Percentiles rank a stretch among this genome's conserved stretches.
These are phyloP conservation scores for Fusarium verrucosum DNA, from an alignment of 2,329 filamentous ascomycete species.

Conservation along the genomic window DNA sequence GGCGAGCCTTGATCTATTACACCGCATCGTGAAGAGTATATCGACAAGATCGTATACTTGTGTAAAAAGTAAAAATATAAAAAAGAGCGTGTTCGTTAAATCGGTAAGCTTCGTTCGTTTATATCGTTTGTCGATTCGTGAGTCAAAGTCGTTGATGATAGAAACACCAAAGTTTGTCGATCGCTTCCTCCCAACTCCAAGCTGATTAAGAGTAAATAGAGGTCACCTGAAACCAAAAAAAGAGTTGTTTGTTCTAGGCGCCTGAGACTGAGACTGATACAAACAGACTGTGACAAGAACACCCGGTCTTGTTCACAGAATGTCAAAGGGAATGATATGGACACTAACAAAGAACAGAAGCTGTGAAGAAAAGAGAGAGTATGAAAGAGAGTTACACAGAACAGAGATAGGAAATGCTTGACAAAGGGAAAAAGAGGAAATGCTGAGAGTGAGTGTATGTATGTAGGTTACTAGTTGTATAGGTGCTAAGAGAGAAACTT, in stretches of 20 bases:
- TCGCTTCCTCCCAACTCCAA: slow-evolving; percentile 6
- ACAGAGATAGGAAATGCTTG: slow-evolving; percentile 28
- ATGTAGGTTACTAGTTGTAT: slow-evolving; percentile 2
- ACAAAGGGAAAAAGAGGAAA: slow-evolving; percentile 23
- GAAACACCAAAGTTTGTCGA: slow-evolving; percentile 11
- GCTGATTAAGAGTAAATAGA: slow-evolving; percentile 26
- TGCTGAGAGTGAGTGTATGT: neutral
- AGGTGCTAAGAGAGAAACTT: slow-evolving; percentile 20
- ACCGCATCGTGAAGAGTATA: slow-evolving; percentile 37
- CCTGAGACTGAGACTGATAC: slow-evolving; percentile 11
- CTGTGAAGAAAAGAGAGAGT: slow-evolving; percentile 17
- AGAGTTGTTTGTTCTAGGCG: slow-evolving; percentile 27
- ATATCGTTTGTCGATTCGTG: slow-evolving; percentile 22
- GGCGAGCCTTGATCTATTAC: slow-evolving; percentile 27
- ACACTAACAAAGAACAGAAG: slow-evolving; percentile 17
- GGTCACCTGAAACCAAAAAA: slow-evolving; percentile 20
- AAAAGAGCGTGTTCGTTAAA: slow-evolving; percentile 8
- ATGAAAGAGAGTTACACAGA: slow-evolving; percentile 25
- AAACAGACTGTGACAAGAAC: slow-evolving; percentile 18
- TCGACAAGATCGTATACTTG: neutral
- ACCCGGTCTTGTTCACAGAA: slow-evolving; percentile 19
- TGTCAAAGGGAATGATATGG: slow-evolving; percentile 22
- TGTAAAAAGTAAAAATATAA: slow-evolving; percentile 6
- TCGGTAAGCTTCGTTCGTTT: slow-evolving; percentile 14
- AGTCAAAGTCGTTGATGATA: slow-evolving; percentile 15